Evolutionary conservation across 23 red algal species (phyloP).

Genomic region (Gracilariopsis chorda): DNA sequence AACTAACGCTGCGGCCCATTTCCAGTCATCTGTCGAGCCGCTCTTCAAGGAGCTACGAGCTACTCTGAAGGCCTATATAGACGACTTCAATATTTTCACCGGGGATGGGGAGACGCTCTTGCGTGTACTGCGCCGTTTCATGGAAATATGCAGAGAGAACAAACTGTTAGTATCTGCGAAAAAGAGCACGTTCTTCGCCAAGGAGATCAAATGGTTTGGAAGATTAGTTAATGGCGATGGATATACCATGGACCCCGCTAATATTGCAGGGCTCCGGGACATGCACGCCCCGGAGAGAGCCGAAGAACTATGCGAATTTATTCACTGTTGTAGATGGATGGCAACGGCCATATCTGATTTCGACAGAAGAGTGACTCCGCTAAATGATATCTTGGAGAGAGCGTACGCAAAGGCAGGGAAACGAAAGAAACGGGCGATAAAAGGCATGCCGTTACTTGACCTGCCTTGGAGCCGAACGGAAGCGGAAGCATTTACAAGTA

Average conservation of each 20-base stretch:
- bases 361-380: not conserved
- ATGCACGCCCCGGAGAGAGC: not conserved
- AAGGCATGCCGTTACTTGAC: not conserved
- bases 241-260: slow-evolving; percentile 15
- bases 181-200: slow-evolving; percentile 5
- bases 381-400: not conserved
- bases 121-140: not conserved
- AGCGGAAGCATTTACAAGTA: not conserved
- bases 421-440: not conserved
- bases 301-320: slow-evolving; percentile 28
- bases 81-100: slow-evolving; percentile 4
- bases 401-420: not conserved
- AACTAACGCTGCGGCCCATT: slow-evolving; percentile 5
- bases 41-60: slow-evolving; percentile 5
- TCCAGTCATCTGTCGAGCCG: slow-evolving; percentile 15
- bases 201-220: slow-evolving; percentile 26
- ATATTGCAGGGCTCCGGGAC: not conserved
- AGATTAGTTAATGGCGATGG: slow-evolving; percentile 8
- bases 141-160: slow-evolving; percentile 12
- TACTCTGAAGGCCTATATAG: slow-evolving; percentile 11
- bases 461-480: not conserved
- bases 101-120: not conserved
- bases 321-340: slow-evolving; percentile 50
- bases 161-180: not conserved
- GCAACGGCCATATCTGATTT: not conserved